Conservation (phyloP, 768 basidiomycete genomes). For the Omphalotus guepiniiformis region DNA sequence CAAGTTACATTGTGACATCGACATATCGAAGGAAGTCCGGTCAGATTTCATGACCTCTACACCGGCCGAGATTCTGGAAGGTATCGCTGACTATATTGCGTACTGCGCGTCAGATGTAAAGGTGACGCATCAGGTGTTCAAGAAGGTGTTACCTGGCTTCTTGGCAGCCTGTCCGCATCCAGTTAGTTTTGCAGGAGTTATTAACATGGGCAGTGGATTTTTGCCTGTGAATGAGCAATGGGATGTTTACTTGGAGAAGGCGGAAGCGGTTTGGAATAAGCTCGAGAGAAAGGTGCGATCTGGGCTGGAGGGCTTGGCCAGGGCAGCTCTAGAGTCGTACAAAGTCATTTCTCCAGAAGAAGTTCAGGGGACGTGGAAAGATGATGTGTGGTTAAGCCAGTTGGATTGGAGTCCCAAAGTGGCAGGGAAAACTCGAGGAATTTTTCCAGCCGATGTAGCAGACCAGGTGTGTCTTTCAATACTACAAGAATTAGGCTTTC, state of each 20-base stretch:
- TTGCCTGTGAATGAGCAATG: slow-evolving; percentile 88
- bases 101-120: slow-evolving; percentile 88
- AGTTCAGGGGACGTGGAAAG: slow-evolving; percentile 49
- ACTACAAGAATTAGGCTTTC: neutral
- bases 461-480: slow-evolving; percentile 12
- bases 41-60: slow-evolving; percentile 70
- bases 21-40: slow-evolving; percentile 73
- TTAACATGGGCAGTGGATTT: slow-evolving; percentile 90
- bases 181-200: slow-evolving; percentile 85
- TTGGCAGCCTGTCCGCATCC: slow-evolving; percentile 84
- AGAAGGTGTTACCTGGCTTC: slow-evolving; percentile 76
- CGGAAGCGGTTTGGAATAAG: slow-evolving; percentile 72
- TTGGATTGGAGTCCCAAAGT: slow-evolving; percentile 94
- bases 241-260: slow-evolving; percentile 75
- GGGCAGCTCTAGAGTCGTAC: slow-evolving; percentile 45
- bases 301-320: slow-evolving; percentile 66
- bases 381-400: slow-evolving; percentile 83
- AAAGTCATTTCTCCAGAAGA: slow-evolving; percentile 8
- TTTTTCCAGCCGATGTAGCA: slow-evolving; percentile 31
- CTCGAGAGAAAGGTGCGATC: slow-evolving; percentile 60
- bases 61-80: slow-evolving; percentile 58
- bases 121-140: slow-evolving; percentile 80
- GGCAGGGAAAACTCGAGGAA: slow-evolving; percentile 63
- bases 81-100: slow-evolving; percentile 67
- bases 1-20: slow-evolving; percentile 79